Evolutionary conservation across 768 basidiomycete species (phyloP).

Genomic region (Russula ochroleuca): DNA sequence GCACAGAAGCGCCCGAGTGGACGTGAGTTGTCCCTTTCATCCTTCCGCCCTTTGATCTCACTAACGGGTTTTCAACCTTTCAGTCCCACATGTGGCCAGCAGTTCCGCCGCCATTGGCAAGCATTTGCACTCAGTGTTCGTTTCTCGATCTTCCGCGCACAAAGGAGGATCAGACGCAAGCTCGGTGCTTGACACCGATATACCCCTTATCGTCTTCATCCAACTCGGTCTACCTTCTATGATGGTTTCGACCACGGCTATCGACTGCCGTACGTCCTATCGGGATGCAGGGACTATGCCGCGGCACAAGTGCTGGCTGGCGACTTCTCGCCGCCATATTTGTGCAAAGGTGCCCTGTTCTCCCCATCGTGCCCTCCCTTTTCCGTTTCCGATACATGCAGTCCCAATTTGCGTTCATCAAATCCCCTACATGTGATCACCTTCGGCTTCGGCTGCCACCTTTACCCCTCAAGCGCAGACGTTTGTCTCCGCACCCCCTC

Average conservation of each 20-base stretch:
- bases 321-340: background rate
- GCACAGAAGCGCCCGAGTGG: slow-evolving; percentile 20
- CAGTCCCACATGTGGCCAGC: slow-evolving; percentile 56
- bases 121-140: slow-evolving; percentile 51
- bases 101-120: slow-evolving; percentile 56
- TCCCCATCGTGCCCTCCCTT: background rate
- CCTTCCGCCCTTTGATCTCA: slow-evolving; percentile 1
- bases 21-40: slow-evolving; percentile 22
- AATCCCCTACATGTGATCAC: slow-evolving; percentile 9
- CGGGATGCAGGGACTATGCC: background rate
- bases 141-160: slow-evolving; percentile 54
- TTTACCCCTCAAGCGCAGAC: slow-evolving; percentile 2
- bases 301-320: background rate
- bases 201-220: background rate
- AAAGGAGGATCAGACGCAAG: slow-evolving; percentile 36
- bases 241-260: slow-evolving; percentile 24
- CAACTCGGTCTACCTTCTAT: slow-evolving; percentile 12
- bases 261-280: slow-evolving; percentile 14
- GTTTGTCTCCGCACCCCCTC: background rate
- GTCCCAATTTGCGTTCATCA: background rate
- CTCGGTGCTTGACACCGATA: slow-evolving; percentile 16
- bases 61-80: background rate
- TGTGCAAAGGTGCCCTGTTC: background rate
- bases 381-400: slow-evolving; percentile 4
- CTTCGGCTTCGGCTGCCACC: background rate